These are phyloP conservation scores for Globisporangium megalacanthum DNA, from an alignment of 352 stramenopile genomes.

Conservation along the genomic window DNA sequence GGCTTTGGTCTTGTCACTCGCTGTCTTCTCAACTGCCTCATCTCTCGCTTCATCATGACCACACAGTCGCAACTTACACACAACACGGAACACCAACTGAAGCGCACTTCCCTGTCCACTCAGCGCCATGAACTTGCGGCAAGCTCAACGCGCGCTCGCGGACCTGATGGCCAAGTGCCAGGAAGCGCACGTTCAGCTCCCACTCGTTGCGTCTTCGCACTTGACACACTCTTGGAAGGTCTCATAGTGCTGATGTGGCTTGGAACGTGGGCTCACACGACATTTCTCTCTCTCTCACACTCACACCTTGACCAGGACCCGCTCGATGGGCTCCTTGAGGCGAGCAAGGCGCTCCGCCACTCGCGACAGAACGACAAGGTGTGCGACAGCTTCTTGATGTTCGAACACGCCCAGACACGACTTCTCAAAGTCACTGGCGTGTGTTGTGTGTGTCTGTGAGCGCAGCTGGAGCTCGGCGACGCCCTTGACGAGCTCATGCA, in stretches of 20 bases:
- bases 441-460: not conserved
- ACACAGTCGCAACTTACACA: not conserved
- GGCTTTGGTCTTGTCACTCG: not conserved
- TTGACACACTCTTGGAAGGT: no score
- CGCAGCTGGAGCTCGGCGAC: slow-evolving; percentile 31
- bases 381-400: not conserved
- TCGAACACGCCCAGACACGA: not conserved
- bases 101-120: no score
- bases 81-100: no score
- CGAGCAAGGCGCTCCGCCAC: slow-evolving; percentile 33
- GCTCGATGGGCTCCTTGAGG: slow-evolving; percentile 28
- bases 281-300: no score
- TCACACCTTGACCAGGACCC: slow-evolving; percentile 21
- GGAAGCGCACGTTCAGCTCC: slow-evolving; percentile 49
- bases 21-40: not conserved
- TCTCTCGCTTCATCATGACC: not conserved
- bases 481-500: slow-evolving; percentile 56
- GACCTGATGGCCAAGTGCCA: slow-evolving; percentile 60
- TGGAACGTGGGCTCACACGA: no score
- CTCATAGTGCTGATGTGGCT: no score
- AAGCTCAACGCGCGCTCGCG: slow-evolving; percentile 51
- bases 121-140: slow-evolving; percentile 49
- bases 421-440: not conserved
- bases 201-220: slow-evolving; percentile 22
- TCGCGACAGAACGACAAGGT: slow-evolving; percentile 40